A percentile compares a stretch with the other conserved stretches of the same genome.
These are phyloP conservation scores for Penicillium robsamsonii DNA, from an alignment of 495 filamentous ascomycete species.

Conservation along the genomic window DNA sequence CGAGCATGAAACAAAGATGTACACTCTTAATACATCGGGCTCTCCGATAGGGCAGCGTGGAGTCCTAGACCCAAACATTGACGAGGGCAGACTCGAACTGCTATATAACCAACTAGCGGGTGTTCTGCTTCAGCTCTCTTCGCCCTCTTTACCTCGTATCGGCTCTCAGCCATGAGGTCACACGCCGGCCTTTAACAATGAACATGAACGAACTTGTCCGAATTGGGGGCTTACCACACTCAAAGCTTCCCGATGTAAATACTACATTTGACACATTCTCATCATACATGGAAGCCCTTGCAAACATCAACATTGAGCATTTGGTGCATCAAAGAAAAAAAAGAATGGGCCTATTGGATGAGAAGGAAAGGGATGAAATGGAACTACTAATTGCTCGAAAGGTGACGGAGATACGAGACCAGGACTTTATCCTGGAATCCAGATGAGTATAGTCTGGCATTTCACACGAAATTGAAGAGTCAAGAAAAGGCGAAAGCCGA, in stretches of 20 bases:
- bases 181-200: slow-evolving; percentile 21
- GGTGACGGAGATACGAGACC: slow-evolving; percentile 1
- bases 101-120: slow-evolving; percentile 35
- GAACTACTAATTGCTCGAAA: slow-evolving; percentile 8
- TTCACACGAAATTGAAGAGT: background rate
- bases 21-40: too few species aligned
- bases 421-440: slow-evolving; percentile 10
- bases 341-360: slow-evolving; percentile 6
- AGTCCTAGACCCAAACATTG: slow-evolving; percentile 31
- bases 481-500: background rate
- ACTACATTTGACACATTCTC: slow-evolving; percentile 17
- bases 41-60: too few species aligned
- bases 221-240: slow-evolving; percentile 26
- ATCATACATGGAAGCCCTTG: too few species aligned
- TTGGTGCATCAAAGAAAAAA: too few species aligned
- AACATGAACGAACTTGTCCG: too few species aligned
- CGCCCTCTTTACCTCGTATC: slow-evolving; percentile 28
- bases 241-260: slow-evolving; percentile 32
- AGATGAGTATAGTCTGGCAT: slow-evolving; percentile 6
- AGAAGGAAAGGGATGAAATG: slow-evolving; percentile 8
- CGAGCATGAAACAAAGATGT: too few species aligned
- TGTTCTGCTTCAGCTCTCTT: slow-evolving; percentile 36
- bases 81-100: slow-evolving; percentile 24
- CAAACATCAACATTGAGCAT: too few species aligned
- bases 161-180: slow-evolving; percentile 31